Percentiles rank a stretch among this genome's conserved stretches.
phyloP scores from a whole-genome alignment of 2,329 filamentous ascomycete species.

The Neurospora crassa region DNA sequence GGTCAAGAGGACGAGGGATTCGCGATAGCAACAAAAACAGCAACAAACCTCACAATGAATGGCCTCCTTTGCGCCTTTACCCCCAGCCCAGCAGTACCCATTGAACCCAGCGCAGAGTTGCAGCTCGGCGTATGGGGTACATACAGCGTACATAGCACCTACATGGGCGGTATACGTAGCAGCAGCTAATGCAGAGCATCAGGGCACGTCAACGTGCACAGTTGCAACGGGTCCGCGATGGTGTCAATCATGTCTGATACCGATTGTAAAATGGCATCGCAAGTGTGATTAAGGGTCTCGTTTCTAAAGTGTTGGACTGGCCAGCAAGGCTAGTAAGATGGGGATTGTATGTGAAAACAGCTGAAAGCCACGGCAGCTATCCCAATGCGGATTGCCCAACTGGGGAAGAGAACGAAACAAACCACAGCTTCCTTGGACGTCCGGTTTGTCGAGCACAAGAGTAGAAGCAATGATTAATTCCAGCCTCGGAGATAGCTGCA shows the following conservation, averaged over 20 bases:
- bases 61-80: neutral
- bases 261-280: neutral
- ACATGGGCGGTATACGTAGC: neutral
- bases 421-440: neutral
- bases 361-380: neutral
- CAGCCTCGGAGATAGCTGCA: neutral
- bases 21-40: neutral
- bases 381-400: neutral
- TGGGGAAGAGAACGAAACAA: neutral
- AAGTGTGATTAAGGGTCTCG: neutral
- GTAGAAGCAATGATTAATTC: neutral
- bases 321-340: neutral
- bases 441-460: neutral
- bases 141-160: neutral
- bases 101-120: neutral
- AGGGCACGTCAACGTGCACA: neutral
- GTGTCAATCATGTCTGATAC: neutral
- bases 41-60: neutral
- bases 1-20: neutral
- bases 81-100: neutral
- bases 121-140: neutral
- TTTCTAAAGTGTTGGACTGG: neutral
- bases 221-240: neutral
- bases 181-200: neutral
- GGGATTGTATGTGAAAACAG: neutral